phyloP scores from a whole-genome alignment of 805 yeast species.

The Saccharomyces paradoxus region DNA sequence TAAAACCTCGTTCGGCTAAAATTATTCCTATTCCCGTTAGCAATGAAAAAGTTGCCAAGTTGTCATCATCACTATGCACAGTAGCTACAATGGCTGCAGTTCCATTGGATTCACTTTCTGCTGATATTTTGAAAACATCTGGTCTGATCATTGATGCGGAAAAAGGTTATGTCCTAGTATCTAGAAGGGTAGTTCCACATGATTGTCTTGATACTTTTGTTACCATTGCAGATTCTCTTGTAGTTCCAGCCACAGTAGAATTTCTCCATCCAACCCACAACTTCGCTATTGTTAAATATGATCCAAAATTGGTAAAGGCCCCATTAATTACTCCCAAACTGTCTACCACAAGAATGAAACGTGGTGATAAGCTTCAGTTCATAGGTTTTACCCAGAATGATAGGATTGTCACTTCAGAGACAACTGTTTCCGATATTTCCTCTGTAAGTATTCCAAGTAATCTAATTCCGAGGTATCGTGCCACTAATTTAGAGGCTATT shows the following conservation, averaged over 20 bases:
- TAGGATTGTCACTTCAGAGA: constrained; percentile 64
- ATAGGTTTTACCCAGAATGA: constrained; percentile 70
- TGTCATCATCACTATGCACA: constrained; percentile 63
- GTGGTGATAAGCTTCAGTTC: constrained; percentile 73
- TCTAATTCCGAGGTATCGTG: constrained; percentile 72
- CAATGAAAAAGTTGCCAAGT: constrained; percentile 41
- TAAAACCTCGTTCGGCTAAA: constrained; percentile 55
- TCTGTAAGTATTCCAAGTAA: constrained; percentile 66
- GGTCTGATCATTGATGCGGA: constrained; percentile 79
- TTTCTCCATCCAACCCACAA: constrained; percentile 84
- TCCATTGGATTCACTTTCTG: constrained; percentile 68
- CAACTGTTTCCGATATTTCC: constrained; percentile 68
- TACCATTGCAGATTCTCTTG: constrained; percentile 78
- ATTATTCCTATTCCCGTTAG: constrained; percentile 62
- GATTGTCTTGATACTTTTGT: constrained; percentile 63
- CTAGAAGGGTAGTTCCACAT: constrained; percentile 75
- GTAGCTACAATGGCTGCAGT: constrained; percentile 59
- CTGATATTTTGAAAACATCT: constrained; percentile 51
- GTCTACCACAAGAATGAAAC: constrained; percentile 45
- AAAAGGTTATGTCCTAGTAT: constrained; percentile 70
- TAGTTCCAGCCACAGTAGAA: constrained; percentile 70
- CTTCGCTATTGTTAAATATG: constrained; percentile 76
- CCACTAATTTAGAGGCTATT: constrained; percentile 71
- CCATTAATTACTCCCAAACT: constrained; percentile 63
- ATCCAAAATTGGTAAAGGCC: constrained; percentile 64